These are phyloP conservation scores for Russula abietina DNA, from an alignment of 768 basidiomycete genomes.

Conservation along the genomic window DNA sequence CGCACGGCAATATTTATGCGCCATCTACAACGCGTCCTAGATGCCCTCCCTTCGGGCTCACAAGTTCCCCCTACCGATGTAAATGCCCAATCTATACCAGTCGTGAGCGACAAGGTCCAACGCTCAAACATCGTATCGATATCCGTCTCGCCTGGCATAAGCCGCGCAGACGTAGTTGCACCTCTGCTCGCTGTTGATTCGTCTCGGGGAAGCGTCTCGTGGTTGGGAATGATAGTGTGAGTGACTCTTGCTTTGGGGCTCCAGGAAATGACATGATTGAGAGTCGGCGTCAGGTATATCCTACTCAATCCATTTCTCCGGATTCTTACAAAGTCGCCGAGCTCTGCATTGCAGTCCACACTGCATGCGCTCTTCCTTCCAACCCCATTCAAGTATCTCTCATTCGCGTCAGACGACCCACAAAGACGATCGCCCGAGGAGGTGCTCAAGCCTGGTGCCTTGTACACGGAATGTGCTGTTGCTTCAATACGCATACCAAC, in stretches of 20 bases:
- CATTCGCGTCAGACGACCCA: constrained; percentile 27
- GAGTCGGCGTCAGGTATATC: constrained; percentile 46
- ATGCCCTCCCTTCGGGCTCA: constrained; percentile 65
- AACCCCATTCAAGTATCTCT: constrained; percentile 61
- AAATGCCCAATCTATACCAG: constrained; percentile 29
- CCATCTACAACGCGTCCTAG: constrained; percentile 79
- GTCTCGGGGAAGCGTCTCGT: constrained; percentile 34
- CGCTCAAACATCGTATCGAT: constrained; percentile 72
- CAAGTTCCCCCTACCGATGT: constrained; percentile 42
- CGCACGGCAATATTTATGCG: constrained; percentile 58
- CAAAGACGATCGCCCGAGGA: constrained; percentile 39
- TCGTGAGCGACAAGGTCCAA: constrained; percentile 41
- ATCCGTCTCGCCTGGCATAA: constrained; percentile 70
- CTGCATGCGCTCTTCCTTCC: constrained; percentile 78
- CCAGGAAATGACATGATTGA: neutral
- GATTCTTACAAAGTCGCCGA: constrained; percentile 63
- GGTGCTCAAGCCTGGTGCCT: constrained; percentile 67
- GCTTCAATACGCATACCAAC: constrained; percentile 33
- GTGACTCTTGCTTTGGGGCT: constrained; percentile 25
- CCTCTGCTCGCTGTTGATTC: constrained; percentile 46
- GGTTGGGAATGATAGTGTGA: constrained; percentile 46
- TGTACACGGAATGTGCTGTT: constrained; percentile 72
- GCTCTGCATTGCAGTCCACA: constrained; percentile 62
- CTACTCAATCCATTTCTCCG: constrained; percentile 60
- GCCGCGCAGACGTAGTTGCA: constrained; percentile 62